A percentile compares a stretch with the other conserved stretches of the same genome.
phyloP scores from a whole-genome alignment of 148 eudicot species.

The Fagopyrum homotropicum region DNA sequence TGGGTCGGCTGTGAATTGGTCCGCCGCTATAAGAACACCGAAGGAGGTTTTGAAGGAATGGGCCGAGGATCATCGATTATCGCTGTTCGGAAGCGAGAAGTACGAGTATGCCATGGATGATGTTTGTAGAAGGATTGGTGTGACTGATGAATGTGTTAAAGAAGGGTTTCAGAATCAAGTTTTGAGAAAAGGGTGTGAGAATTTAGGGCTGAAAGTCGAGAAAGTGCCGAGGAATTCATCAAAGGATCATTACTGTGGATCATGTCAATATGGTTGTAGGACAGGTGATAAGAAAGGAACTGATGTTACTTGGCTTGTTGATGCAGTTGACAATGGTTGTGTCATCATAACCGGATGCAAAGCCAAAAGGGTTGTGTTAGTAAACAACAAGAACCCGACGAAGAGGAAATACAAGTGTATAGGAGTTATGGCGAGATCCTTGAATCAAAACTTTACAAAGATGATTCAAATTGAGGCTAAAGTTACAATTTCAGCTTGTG shows the following conservation, averaged over 20 bases:
- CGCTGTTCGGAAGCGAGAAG: constrained; percentile 38
- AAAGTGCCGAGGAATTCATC: constrained; percentile 47
- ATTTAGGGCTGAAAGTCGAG: constrained; percentile 42
- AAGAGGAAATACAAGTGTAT: constrained; percentile 25
- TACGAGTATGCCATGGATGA: constrained; percentile 46
- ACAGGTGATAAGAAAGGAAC: constrained; percentile 47
- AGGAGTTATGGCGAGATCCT: constrained; percentile 36
- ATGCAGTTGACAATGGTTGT: constrained; percentile 38
- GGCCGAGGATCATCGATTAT: constrained; percentile 30
- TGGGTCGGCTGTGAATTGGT: constrained; percentile 67
- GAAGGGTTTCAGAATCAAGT: constrained; percentile 64
- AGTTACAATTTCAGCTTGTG: constrained; percentile 61
- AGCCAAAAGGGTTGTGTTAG: constrained; percentile 33
- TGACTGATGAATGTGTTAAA: constrained; percentile 38
- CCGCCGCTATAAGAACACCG: constrained; percentile 55
- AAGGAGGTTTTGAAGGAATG: constrained; percentile 43
- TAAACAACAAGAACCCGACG: constrained; percentile 14
- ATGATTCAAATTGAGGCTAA: constrained; percentile 48
- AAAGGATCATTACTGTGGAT: constrained; percentile 55
- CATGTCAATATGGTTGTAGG: constrained; percentile 53
- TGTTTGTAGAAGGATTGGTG: constrained; percentile 44
- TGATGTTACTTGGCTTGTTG: constrained; percentile 60
- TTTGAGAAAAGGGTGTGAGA: constrained; percentile 59
- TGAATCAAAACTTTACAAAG: constrained; percentile 19
- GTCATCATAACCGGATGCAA: constrained; percentile 49